Evolutionary conservation across 257 asterid species (phyloP).

Genomic region (Verbena officinalis): DNA sequence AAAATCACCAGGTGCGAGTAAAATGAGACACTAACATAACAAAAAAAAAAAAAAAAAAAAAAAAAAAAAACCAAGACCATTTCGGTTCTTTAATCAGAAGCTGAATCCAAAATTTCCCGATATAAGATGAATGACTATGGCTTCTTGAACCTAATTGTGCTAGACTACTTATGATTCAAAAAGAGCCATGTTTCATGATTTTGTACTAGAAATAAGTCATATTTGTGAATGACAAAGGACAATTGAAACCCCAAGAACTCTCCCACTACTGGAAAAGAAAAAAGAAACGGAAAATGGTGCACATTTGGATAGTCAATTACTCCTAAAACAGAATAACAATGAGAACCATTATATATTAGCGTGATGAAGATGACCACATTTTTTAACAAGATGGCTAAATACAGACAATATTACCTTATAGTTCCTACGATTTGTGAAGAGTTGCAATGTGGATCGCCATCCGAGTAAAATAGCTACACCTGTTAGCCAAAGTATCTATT

Average conservation of each 20-base stretch:
- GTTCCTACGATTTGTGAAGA: constrained; percentile 63
- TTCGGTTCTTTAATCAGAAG: not conserved
- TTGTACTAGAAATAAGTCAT: not conserved
- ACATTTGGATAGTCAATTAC: not conserved
- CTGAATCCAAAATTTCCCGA: not conserved
- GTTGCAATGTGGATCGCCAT: constrained; percentile 66
- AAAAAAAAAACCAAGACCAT: not conserved
- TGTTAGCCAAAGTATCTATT: constrained; percentile 68
- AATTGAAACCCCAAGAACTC: not conserved
- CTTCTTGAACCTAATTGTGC: too few species aligned
- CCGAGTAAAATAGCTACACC: constrained; percentile 80
- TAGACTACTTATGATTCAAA: not conserved
- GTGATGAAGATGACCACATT: not conserved
- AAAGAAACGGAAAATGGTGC: not conserved
- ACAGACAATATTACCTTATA: constrained; percentile 56
- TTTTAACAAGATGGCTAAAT: not conserved
- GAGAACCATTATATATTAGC: not conserved
- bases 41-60: too few species aligned
- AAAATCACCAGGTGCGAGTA: not conserved
- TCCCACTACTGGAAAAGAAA: not conserved
- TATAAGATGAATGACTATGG: not conserved
- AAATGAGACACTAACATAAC: too few species aligned
- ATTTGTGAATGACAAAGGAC: not conserved
- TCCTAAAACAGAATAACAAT: not conserved
- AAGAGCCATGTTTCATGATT: too few species aligned